Evolutionary conservation across 2,329 filamentous ascomycete species (phyloP).

Genomic region (Conoideocrella luteorostrata): DNA sequence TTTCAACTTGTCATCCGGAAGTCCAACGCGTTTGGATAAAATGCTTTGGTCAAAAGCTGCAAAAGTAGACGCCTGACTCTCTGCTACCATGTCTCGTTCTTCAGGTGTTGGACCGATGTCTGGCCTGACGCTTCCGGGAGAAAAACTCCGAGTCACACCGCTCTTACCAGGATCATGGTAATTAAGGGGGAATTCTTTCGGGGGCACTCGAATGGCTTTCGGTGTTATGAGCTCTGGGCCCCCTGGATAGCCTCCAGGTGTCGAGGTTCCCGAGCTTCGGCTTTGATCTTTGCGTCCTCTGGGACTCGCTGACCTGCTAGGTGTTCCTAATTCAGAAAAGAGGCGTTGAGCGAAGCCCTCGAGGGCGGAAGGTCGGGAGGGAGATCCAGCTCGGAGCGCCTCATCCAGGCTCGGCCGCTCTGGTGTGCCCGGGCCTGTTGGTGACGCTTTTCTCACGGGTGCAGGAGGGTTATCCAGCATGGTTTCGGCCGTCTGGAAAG

Average conservation of each 20-base stretch:
- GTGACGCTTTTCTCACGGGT: conserved; percentile 22
- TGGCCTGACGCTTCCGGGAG: conserved; percentile 29
- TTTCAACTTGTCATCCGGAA: conserved; percentile 35
- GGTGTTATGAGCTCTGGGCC: conserved; percentile 18
- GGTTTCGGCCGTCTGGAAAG: conserved; percentile 54
- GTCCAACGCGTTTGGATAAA: conserved; percentile 46
- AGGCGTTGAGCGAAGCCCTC: conserved; percentile 59
- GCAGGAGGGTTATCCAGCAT: conserved; percentile 31
- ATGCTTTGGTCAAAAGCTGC: conserved; percentile 60
- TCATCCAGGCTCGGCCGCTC: conserved; percentile 40
- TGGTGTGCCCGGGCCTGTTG: conserved; percentile 26
- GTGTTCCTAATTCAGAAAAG: conserved; percentile 51
- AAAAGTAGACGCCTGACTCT: conserved; percentile 52
- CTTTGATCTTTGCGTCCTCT: conserved; percentile 42
- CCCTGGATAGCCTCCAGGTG: conserved; percentile 17
- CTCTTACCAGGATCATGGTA: conserved; percentile 27
- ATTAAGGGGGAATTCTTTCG: conserved; percentile 36
- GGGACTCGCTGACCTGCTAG: conserved; percentile 44
- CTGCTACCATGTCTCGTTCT: conserved; percentile 27
- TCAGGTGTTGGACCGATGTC: conserved; percentile 20
- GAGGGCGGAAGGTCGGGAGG: conserved; percentile 46
- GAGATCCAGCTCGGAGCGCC: conserved; percentile 40
- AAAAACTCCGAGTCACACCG: conserved; percentile 33
- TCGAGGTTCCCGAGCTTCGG: conserved; percentile 24
- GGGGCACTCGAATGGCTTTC: conserved; percentile 29